Percentiles rank a stretch among this genome's conserved stretches.
phyloP scores from a whole-genome alignment of 2,329 filamentous ascomycete genomes.

The Dothistroma septosporum region DNA sequence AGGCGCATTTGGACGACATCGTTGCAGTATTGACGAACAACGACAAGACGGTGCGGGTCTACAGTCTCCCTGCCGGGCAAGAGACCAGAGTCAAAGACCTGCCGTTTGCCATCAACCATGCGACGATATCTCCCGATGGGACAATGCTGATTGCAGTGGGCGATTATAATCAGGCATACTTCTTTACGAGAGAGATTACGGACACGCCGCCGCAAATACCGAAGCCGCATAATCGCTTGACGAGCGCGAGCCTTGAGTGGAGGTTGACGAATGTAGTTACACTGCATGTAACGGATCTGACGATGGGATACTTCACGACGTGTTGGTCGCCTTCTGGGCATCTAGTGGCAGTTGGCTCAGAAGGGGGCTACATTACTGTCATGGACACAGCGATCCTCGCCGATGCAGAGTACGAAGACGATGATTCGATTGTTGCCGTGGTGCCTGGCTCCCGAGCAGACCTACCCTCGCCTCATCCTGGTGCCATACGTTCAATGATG shows the following conservation, averaged over 20 bases:
- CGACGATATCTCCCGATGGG: constrained; percentile 88
- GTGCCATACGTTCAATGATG: constrained; percentile 83
- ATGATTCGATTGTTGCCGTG: constrained; percentile 65
- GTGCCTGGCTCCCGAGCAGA: constrained; percentile 73
- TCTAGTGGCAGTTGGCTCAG: constrained; percentile 71
- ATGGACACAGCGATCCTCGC: constrained; percentile 56
- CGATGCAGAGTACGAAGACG: constrained; percentile 38
- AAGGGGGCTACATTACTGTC: constrained; percentile 74
- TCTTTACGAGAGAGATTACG: constrained; percentile 58
- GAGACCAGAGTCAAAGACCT: constrained; percentile 68
- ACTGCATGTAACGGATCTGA: constrained; percentile 40
- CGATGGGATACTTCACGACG: constrained; percentile 66
- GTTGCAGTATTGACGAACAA: constrained; percentile 85
- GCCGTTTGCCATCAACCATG: constrained; percentile 85
- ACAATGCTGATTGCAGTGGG: constrained; percentile 75
- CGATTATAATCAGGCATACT: constrained; percentile 80
- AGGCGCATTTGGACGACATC: constrained; percentile 44
- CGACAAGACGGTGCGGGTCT: constrained; percentile 81
- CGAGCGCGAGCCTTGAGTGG: constrained; percentile 38
- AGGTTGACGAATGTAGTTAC: constrained; percentile 38
- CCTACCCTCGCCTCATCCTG: constrained; percentile 50
- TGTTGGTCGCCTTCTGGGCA: constrained; percentile 70
- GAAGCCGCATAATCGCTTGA: constrained; percentile 38
- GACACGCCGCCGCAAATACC: constrained; percentile 35
- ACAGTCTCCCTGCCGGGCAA: constrained; percentile 66